These are phyloP conservation scores for Hibiscus trionum DNA, from an alignment of 345 rosid genomes.

Conservation along the genomic window DNA sequence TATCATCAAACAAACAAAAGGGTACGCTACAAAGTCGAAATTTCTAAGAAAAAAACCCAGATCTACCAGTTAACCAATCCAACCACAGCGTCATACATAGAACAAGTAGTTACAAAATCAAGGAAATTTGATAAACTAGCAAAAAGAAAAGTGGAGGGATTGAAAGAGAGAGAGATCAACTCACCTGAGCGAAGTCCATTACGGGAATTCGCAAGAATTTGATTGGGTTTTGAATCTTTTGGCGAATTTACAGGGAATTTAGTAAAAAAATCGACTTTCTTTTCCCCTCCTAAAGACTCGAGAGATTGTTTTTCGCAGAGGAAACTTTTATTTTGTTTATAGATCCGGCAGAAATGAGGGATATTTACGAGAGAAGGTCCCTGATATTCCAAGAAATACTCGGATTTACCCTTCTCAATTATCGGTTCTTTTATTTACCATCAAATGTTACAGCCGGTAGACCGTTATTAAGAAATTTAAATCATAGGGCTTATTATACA, in stretches of 20 bases:
- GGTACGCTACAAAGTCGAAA: background rate
- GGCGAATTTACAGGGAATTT: background rate
- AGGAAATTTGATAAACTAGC: background rate
- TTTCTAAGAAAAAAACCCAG: background rate
- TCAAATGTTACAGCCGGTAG: background rate
- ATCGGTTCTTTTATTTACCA: too few species aligned
- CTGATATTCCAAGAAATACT: background rate
- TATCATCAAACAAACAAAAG: background rate
- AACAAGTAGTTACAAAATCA: background rate
- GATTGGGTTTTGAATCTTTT: background rate
- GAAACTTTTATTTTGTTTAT: background rate
- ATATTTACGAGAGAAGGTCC: background rate
- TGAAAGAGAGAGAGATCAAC: background rate
- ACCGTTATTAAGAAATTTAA: too few species aligned
- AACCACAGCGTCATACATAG: background rate
- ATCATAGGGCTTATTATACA: too few species aligned
- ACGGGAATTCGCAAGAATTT: background rate
- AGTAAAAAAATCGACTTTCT: background rate
- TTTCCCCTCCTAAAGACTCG: background rate
- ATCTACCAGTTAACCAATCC: background rate
- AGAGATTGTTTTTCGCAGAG: background rate
- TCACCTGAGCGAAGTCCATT: conserved; percentile 15
- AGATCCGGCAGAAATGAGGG: conserved; percentile 2
- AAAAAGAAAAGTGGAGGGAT: background rate
- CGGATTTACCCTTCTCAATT: background rate